These are phyloP conservation scores for Ceratobasidium theobromae DNA, from an alignment of 1,284 basidiomycete species.

Conservation along the genomic window DNA sequence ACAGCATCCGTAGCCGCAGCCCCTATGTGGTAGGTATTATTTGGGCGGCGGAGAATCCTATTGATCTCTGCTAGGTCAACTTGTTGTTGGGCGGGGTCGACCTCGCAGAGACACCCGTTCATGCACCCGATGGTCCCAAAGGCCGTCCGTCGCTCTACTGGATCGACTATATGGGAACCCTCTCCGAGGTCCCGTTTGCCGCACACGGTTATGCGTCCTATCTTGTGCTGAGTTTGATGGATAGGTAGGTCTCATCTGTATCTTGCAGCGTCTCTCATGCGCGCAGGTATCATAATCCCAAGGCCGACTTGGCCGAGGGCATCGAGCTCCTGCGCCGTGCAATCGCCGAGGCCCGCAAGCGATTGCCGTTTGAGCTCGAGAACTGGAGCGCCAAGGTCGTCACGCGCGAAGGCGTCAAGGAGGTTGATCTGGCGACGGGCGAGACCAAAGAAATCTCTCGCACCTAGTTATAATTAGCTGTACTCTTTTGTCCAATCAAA, in stretches of 20 bases:
- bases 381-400: conserved; percentile 89
- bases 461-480: background rate
- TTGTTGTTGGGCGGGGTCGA: conserved; percentile 93
- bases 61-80: conserved; percentile 89
- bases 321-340: conserved; percentile 82
- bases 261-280: too few relatives aligned
- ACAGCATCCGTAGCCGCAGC: conserved; percentile 64
- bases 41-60: conserved; percentile 49
- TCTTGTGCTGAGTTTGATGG: conserved; percentile 89
- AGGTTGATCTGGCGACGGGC: conserved; percentile 57
- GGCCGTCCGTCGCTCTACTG: conserved; percentile 71
- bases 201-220: conserved; percentile 96
- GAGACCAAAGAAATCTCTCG: conserved; percentile 6
- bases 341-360: conserved; percentile 84
- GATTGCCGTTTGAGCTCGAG: conserved; percentile 79
- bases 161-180: conserved; percentile 94
- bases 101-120: conserved; percentile 52
- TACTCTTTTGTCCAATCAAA: background rate
- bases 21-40: conserved; percentile 3
- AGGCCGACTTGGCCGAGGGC: conserved; percentile 81
- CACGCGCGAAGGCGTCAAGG: conserved; percentile 84
- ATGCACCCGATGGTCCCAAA: conserved; percentile 19
- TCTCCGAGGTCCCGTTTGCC: conserved; percentile 86
- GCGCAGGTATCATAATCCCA: conserved; percentile 79
- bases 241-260: conserved; percentile 70